Evolutionary conservation across 768 basidiomycete species (phyloP).

Genomic region (Trametes gibbosa): DNA sequence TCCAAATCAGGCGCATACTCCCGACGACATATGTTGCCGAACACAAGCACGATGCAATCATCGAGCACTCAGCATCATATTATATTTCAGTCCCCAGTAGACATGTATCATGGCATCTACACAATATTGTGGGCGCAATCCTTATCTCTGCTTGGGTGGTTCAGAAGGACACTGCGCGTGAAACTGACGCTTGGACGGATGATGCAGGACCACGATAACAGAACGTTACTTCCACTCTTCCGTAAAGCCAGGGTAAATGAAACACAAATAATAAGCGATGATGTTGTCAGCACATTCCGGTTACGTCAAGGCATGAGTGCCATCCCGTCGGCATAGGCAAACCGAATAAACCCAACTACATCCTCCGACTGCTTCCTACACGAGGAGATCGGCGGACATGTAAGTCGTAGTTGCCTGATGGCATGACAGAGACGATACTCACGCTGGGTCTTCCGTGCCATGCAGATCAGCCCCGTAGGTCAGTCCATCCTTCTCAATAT

Average conservation of each 20-base stretch:
- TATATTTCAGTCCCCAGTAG: too few relatives aligned
- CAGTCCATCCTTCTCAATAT: slow-evolving; percentile 63
- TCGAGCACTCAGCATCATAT: too few relatives aligned
- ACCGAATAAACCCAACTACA: slow-evolving; percentile 45
- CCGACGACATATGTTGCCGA: neutral
- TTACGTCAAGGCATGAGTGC: slow-evolving; percentile 44
- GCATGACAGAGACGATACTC: slow-evolving; percentile 29
- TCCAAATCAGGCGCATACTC: slow-evolving; percentile 4
- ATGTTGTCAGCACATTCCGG: neutral
- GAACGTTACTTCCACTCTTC: too few relatives aligned
- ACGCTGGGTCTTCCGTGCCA: slow-evolving; percentile 43
- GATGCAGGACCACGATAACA: too few relatives aligned
- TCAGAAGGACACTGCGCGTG: too few relatives aligned
- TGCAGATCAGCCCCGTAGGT: slow-evolving; percentile 36
- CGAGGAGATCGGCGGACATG: slow-evolving; percentile 2
- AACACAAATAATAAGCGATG: neutral
- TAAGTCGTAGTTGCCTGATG: neutral
- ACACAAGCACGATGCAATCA: too few relatives aligned
- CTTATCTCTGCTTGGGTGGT: neutral
- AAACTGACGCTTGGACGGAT: too few relatives aligned
- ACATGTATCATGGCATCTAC: too few relatives aligned
- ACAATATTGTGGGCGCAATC: neutral
- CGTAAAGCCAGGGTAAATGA: neutral
- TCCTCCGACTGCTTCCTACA: slow-evolving; percentile 22
- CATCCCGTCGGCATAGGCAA: slow-evolving; percentile 54